Percentiles rank a stretch among this genome's conserved stretches.
phyloP scores from a whole-genome alignment of 2,329 filamentous ascomycete genomes.

The Monosporascus sp. region DNA sequence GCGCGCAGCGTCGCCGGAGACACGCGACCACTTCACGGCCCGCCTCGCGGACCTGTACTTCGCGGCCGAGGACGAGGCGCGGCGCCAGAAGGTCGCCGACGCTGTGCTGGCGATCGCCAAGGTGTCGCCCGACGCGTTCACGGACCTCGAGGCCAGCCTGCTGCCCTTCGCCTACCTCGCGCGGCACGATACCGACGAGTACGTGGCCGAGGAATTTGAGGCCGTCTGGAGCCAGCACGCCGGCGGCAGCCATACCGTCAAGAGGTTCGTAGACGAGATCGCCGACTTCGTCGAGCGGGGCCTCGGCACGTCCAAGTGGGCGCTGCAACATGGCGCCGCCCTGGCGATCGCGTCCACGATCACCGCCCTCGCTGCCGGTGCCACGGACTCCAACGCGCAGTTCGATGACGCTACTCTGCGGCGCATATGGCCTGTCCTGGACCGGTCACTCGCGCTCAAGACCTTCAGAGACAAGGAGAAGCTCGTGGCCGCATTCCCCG shows the following conservation, averaged over 20 bases:
- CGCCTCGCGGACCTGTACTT: slow-evolving; percentile 70
- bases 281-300: slow-evolving; percentile 60
- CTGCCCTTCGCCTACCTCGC: slow-evolving; percentile 86
- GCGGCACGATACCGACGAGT: slow-evolving; percentile 77
- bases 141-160: slow-evolving; percentile 65
- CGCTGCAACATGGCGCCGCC: slow-evolving; percentile 81
- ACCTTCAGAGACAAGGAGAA: slow-evolving; percentile 91
- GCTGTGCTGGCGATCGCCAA: slow-evolving; percentile 80
- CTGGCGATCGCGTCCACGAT: slow-evolving; percentile 73
- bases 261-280: slow-evolving; percentile 82
- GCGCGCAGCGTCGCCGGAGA: slow-evolving; percentile 46
- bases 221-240: slow-evolving; percentile 90
- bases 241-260: slow-evolving; percentile 74
- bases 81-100: slow-evolving; percentile 73
- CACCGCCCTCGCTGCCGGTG: slow-evolving; percentile 56
- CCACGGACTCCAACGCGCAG: slow-evolving; percentile 46
- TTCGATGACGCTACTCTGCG: slow-evolving; percentile 57
- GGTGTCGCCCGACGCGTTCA: slow-evolving; percentile 83
- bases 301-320: slow-evolving; percentile 80
- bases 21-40: slow-evolving; percentile 46
- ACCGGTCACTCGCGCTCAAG: slow-evolving; percentile 78
- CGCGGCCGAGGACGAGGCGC: slow-evolving; percentile 68
- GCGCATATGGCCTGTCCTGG: slow-evolving; percentile 74
- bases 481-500: slow-evolving; percentile 72
- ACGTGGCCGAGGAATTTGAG: slow-evolving; percentile 72